Percentiles rank a stretch among this genome's conserved stretches.
Conservation (phyloP, 345 rosid species). For the Ailanthus altissimus region DNA sequence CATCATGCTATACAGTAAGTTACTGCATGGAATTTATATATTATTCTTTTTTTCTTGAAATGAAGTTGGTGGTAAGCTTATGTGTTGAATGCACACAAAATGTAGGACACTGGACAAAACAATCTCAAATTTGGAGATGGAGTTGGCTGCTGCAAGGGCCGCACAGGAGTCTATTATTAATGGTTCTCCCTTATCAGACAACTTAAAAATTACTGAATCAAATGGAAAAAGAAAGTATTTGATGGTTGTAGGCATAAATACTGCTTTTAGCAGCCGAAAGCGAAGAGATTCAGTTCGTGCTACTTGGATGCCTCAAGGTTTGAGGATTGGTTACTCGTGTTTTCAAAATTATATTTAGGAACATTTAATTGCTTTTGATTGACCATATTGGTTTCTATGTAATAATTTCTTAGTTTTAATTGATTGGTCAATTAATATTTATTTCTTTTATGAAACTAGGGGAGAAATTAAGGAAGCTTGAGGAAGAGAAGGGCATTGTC, state of each 20-base stretch:
- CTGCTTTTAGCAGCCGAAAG: slow-evolving; percentile 95
- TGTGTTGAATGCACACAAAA: slow-evolving; percentile 12
- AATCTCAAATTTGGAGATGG: slow-evolving; percentile 80
- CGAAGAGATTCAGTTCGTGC: slow-evolving; percentile 93
- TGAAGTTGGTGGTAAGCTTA: slow-evolving; percentile 18
- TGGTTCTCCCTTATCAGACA: slow-evolving; percentile 78
- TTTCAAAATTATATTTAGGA: not conserved
- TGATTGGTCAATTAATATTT: not conserved
- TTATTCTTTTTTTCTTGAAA: not conserved
- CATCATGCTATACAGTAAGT: slow-evolving; percentile 80
- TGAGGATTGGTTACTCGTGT: slow-evolving; percentile 18
- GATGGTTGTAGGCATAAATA: slow-evolving; percentile 90
- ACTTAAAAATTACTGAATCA: slow-evolving; percentile 48
- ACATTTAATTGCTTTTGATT: not conserved
- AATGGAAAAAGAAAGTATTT: slow-evolving; percentile 62
- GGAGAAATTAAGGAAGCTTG: slow-evolving; percentile 79
- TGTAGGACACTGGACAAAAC: slow-evolving; percentile 77
- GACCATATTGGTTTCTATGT: not conserved
- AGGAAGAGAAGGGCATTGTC: slow-evolving; percentile 95
- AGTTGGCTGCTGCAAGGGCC: slow-evolving; percentile 80
- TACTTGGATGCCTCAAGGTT: slow-evolving; percentile 99
- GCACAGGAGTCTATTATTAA: slow-evolving; percentile 77
- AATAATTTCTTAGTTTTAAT: not conserved
- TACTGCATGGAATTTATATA: not conserved
- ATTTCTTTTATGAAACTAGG: slow-evolving; percentile 41